phyloP scores from a whole-genome alignment of 306 rosid genomes.

The Sicyos edulis region DNA sequence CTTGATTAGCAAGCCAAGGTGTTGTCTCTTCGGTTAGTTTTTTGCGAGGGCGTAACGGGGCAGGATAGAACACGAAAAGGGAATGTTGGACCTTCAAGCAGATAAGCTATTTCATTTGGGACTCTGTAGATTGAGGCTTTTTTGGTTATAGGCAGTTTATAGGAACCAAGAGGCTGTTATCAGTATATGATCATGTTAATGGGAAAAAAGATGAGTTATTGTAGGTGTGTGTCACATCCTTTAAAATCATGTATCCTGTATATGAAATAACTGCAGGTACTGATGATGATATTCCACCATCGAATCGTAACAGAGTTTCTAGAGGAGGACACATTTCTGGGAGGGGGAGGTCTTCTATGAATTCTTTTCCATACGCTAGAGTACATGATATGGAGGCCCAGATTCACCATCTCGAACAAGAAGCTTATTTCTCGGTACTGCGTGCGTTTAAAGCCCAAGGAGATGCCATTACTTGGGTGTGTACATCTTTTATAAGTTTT shows the following conservation, averaged over 20 bases:
- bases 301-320: constrained; percentile 43
- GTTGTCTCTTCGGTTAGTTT: neutral
- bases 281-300: constrained; percentile 44
- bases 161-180: no score
- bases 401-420: constrained; percentile 45
- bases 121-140: no score
- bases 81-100: neutral
- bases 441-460: constrained; percentile 54
- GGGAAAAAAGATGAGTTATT: no score
- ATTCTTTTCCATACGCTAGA: constrained; percentile 35
- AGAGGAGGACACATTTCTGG: constrained; percentile 38
- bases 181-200: no score
- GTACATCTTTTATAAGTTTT: constrained; percentile 17
- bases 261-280: constrained; percentile 37
- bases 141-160: no score
- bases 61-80: neutral
- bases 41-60: neutral
- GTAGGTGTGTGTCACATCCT: no score
- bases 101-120: neutral
- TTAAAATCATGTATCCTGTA: constrained; percentile 18
- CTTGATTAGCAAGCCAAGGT: constrained; percentile 10
- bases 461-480: constrained; percentile 53
- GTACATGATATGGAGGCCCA: constrained; percentile 48
- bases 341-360: constrained; percentile 30
- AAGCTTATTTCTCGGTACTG: constrained; percentile 44